Evolutionary conservation across 1,284 basidiomycete genomes (phyloP).

Genomic region (Fomitiporia mediterranea): DNA sequence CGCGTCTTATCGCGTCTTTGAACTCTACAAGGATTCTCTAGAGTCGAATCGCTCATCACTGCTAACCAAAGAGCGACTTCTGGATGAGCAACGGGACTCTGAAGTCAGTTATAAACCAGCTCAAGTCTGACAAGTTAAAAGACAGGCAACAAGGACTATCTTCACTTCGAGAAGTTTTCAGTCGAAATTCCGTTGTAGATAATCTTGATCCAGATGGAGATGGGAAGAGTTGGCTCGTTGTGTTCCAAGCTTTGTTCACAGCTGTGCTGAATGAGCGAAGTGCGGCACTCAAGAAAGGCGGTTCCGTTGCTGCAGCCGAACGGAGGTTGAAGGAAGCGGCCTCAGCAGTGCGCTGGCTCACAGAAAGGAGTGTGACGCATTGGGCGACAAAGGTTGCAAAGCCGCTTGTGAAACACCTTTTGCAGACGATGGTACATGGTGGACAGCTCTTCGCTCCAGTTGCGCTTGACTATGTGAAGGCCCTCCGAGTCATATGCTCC

Average conservation of each 20-base stretch:
- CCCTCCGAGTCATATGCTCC: conserved; percentile 58
- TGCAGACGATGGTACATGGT: conserved; percentile 54
- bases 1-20: background rate
- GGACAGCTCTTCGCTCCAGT: conserved; percentile 59
- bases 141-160: conserved; percentile 66
- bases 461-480: conserved; percentile 78
- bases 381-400: conserved; percentile 52
- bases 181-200: conserved; percentile 46
- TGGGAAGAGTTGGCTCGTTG: conserved; percentile 56
- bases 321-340: conserved; percentile 62
- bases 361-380: conserved; percentile 50
- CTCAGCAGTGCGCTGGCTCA: conserved; percentile 64
- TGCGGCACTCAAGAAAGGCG: conserved; percentile 46
- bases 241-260: conserved; percentile 73
- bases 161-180: conserved; percentile 56
- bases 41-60: too few relatives aligned
- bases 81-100: conserved; percentile 30
- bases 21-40: background rate
- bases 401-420: conserved; percentile 62
- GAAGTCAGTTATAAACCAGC: conserved; percentile 45
- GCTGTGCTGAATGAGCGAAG: conserved; percentile 61
- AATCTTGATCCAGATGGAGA: conserved; percentile 48
- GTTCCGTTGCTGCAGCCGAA: conserved; percentile 38
- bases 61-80: background rate
- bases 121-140: conserved; percentile 65